A percentile compares a stretch with the other conserved stretches of the same genome.
Evolutionary conservation across 306 rosid species (phyloP).

Genomic region (Trichosanthes cucumerina): DNA sequence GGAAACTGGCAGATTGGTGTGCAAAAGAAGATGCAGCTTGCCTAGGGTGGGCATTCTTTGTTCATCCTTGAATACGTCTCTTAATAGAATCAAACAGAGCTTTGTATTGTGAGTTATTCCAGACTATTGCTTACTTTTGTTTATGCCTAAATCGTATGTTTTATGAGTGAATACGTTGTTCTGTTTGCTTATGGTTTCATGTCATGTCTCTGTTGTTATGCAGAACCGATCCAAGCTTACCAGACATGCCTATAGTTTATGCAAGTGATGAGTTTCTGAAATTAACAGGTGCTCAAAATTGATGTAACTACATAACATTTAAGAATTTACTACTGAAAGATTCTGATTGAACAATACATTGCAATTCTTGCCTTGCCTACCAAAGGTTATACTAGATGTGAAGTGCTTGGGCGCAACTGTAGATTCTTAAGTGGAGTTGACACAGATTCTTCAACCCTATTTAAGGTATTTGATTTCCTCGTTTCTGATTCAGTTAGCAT

Average conservation of each 20-base stretch:
- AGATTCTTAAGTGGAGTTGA: constrained; percentile 66
- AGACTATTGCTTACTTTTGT: constrained; percentile 37
- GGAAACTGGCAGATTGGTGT: constrained; percentile 60
- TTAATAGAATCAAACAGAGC: constrained; percentile 99
- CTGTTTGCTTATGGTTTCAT: constrained; percentile 19
- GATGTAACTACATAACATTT: not conserved
- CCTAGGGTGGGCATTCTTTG: constrained; percentile 54
- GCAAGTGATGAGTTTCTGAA: constrained; percentile 84
- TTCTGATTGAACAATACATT: not conserved
- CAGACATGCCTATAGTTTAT: constrained; percentile 85
- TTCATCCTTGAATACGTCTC: constrained; percentile 84
- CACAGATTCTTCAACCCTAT: constrained; percentile 48
- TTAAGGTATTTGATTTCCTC: constrained; percentile 31
- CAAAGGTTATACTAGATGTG: constrained; percentile 66
- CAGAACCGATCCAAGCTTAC: constrained; percentile 74
- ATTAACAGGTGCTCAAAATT: constrained; percentile 56
- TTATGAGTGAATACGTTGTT: constrained; percentile 23
- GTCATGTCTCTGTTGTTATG: constrained; percentile 26
- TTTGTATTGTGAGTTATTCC: constrained; percentile 98
- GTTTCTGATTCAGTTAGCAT: not conserved
- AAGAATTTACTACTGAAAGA: not conserved
- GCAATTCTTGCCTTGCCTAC: not conserved
- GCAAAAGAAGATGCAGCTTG: constrained; percentile 58
- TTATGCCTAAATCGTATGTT: not conserved
- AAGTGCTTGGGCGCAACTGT: constrained; percentile 82